Evolutionary conservation across 1,284 basidiomycete species (phyloP), one percentile per base, ranked within the genome.

Genomic region (Apiotrichum domesticum): DNA sequence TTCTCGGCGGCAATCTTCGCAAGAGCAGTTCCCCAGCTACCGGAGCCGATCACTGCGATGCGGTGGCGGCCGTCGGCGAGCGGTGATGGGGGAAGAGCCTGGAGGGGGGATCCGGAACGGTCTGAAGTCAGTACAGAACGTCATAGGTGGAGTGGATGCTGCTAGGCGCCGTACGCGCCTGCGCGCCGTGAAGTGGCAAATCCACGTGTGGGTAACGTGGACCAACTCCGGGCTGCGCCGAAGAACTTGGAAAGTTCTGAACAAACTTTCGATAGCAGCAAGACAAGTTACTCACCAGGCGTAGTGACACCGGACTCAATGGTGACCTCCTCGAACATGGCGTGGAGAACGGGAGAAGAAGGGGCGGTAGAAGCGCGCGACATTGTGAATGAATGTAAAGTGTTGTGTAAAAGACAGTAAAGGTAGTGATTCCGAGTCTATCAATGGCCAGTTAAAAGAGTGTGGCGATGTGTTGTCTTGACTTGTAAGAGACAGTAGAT

Each of bases 1-100:
- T 83, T 83, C 64, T 79, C 75, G 34, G 78, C 79, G 8, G 81
- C 80, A 54, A 84, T 81, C 60, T 80, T 79, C 29, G 82, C 82
- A 47, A 83, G 79, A 2, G 81, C 81, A 6, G 79, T 80, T 1
- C 81, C 82, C 81, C 80, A 80, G 59, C 76, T 77, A 54, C 77
- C 77, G 2, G 74, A 76, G 34, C 83, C 83, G 56, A 84, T 79
- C 59, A 83, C 77, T 29, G 80, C 81, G 21, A 84, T 78, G 58
- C 76, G 77, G 72, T 82, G 80, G 67, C 79, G 80, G 52, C 76
- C 71, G 14, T 63, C 66, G 2, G 69, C 56, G 2, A 75, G 65
- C 6, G 72, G 72, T 6, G 72, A 74, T 3, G 66, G 65, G 10
- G 74, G 74, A 14, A 74, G 66, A 32, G 61, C 43, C 15, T 55